Conservation (phyloP, 1,284 basidiomycete genomes). For the Psilocybe mexicana region DNA sequence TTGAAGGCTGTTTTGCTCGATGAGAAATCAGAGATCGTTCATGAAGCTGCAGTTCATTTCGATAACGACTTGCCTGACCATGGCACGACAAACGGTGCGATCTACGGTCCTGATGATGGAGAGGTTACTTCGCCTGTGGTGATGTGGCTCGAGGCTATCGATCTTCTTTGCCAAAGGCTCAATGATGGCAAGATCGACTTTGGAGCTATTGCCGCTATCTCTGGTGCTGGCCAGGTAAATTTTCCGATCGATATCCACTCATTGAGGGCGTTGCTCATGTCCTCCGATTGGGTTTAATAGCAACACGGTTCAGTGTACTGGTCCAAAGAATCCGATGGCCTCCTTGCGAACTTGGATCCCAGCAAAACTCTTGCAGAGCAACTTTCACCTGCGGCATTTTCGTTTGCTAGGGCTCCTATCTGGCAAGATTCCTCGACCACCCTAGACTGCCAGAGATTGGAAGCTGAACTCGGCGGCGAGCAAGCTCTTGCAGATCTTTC, state of each 20-base stretch:
- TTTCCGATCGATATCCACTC: not conserved
- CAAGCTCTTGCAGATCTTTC: constrained; percentile 74
- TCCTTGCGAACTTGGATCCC: constrained; percentile 60
- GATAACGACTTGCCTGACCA: constrained; percentile 78
- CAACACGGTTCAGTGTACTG: constrained; percentile 94
- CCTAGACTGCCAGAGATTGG: constrained; percentile 70
- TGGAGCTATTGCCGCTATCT: constrained; percentile 60
- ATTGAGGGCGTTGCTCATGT: not conserved
- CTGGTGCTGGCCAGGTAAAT: constrained; percentile 74
- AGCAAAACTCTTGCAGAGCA: constrained; percentile 53
- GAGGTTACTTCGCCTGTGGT: constrained; percentile 80
- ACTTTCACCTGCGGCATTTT: constrained; percentile 66
- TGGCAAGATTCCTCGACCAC: constrained; percentile 93
- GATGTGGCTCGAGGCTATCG: constrained; percentile 86
- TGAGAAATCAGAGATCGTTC: constrained; percentile 59
- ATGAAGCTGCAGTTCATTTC: constrained; percentile 79
- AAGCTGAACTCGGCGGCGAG: constrained; percentile 67
- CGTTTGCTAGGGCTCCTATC: constrained; percentile 73
- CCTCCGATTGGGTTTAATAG: constrained; percentile 39
- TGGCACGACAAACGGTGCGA: constrained; percentile 73
- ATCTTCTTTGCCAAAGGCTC: constrained; percentile 75
- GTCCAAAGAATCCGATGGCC: constrained; percentile 56
- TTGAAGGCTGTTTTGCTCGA: constrained; percentile 77
- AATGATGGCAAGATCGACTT: constrained; percentile 61
- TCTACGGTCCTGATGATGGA: constrained; percentile 63